Base-by-base conservation (phyloP, 805 yeast genomes). In the Candida ipomoeae region DNA sequence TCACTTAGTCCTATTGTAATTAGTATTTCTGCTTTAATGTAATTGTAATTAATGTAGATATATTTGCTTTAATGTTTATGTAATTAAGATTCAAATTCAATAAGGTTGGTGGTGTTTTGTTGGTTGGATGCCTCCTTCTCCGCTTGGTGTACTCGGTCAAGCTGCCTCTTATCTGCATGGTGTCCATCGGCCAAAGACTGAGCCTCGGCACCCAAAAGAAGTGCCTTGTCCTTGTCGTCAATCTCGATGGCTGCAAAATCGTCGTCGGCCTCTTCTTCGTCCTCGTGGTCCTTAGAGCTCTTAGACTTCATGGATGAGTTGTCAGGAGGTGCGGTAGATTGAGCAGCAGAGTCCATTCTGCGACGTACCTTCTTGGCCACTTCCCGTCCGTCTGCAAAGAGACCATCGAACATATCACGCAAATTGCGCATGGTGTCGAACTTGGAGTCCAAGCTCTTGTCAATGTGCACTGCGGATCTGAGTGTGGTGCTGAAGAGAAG, bases 341-440 rank as follows among this genome's bases (percentile, higher is more conserved):
- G 65, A 2, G 86, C 80, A 8, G 80, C 83, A 14, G 85, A 82
- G 64, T 90, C 96, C 79, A 89, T 90, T 55, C 96, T 83, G 57
- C 86, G 84, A 56, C 92, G 83, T 3, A 94, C 95, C 62, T 89
- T 91, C 48, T 80, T 83, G 1, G 98, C 98, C 13, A 92, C 96
- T 50, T 92, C 81, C 63, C 89, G 78, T 5, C 98, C 97, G 69
- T 94, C 97, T 0, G 95, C 94, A 53, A 92, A 77, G 51, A 94
- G 76, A 10, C 94, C 92, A 65, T 89, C 96, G 69, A 92, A 88
- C 82, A 94, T 85, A 49, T 88, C 92, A 50, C 96, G 78, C 51
- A 94, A 69, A 31, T 85, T 85, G 41, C 81, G 70, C 50, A 79
- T 80, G 36, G 75, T 70, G 58, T 74, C 77, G 42, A 73, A 72